Evolutionary conservation across 192 early-diverging fungal species (phyloP), one percentile per base, ranked within the genome.

Genomic region (Polychytrium aggregatum): DNA sequence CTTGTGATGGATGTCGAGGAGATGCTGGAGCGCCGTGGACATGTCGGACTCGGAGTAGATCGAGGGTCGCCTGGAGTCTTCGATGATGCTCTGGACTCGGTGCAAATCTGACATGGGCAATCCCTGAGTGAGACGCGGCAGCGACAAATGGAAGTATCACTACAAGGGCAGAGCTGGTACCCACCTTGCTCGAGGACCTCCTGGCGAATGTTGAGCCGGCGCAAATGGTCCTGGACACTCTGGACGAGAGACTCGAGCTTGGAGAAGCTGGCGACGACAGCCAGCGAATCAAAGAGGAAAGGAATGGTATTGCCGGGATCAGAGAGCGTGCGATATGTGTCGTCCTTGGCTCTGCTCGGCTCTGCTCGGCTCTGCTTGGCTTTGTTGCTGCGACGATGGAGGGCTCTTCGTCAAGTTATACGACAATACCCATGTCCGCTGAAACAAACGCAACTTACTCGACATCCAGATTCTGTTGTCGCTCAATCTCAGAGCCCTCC

Each of bases 1-100:
- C 4, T 21, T 16, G 18, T 25, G 27, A 53, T 71, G 69, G 39
- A 71, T 67, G 41, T 58, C 36, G 21, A 56, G 52, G 4, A 71
- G 44, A 29, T 59, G 52, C 13, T 64, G 38, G 2, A 71, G 49
- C 14, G 69, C 63, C 25, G 40, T 52, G 24, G 65, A 28, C 46
- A 46, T 61, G 29, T 69, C 45, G n/a, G n/a, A n/a, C 16, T 27
- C 8, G n/a, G 38, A 14, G 16, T 52, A 17, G 2, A 41, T 22
- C 30, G 35, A 39, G 0, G 30, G 44, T 40, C 3, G 50, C 11
- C 20, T 29, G 28, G 9, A 61, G 27, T 69, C 67, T 17, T 28
- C 41, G 37, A 63, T 46, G 16, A 57, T 36, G 17, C 47, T 48
- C 37, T 63, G 54, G 20, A 69, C 58, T 44, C 54, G 46, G 11